phyloP scores from a whole-genome alignment of 371 early-diverging fungal genomes.

The Mortierella sp. region DNA sequence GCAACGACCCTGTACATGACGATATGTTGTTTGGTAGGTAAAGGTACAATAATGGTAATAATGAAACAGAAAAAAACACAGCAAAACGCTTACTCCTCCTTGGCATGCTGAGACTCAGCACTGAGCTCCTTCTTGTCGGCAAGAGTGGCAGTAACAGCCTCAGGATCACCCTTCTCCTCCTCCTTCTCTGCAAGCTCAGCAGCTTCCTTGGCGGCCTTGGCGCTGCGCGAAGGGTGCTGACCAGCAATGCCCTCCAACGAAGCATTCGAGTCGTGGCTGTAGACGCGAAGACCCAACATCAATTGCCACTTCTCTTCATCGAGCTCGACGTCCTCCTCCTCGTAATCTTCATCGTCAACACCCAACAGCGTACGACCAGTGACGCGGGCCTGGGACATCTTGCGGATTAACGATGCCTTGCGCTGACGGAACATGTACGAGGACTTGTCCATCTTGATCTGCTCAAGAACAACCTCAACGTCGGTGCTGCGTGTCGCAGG shows the following conservation, averaged over 20 bases:
- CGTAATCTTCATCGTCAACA: conserved; percentile 53
- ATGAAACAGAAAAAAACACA: too few relatives aligned
- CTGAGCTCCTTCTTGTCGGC: conserved; percentile 33
- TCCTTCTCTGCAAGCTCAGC: conserved; percentile 6
- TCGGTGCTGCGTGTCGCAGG: conserved; percentile 30
- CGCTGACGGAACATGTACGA: conserved; percentile 57
- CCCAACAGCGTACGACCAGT: conserved; percentile 46
- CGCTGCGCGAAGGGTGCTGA: conserved; percentile 19
- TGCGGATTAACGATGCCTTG: conserved; percentile 44
- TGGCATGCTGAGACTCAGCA: conserved; percentile 24
- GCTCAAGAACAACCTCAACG: conserved; percentile 36
- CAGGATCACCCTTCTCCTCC: conserved; percentile 32
- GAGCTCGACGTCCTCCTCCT: conserved; percentile 21
- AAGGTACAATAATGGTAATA: neutral
- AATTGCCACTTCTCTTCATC: conserved; percentile 49
- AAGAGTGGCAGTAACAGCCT: conserved; percentile 46
- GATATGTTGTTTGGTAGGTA: neutral
- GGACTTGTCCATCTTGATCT: conserved; percentile 54
- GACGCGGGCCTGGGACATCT: conserved; percentile 48
- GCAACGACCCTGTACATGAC: neutral
- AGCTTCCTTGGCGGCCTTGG: neutral
- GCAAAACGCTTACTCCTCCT: conserved; percentile 17
- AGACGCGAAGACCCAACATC: conserved; percentile 52
- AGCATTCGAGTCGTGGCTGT: conserved; percentile 43
- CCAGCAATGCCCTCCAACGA: conserved; percentile 31